Base-by-base conservation (phyloP, 208 protist genomes). In the Crithidia fasciculata region DNA sequence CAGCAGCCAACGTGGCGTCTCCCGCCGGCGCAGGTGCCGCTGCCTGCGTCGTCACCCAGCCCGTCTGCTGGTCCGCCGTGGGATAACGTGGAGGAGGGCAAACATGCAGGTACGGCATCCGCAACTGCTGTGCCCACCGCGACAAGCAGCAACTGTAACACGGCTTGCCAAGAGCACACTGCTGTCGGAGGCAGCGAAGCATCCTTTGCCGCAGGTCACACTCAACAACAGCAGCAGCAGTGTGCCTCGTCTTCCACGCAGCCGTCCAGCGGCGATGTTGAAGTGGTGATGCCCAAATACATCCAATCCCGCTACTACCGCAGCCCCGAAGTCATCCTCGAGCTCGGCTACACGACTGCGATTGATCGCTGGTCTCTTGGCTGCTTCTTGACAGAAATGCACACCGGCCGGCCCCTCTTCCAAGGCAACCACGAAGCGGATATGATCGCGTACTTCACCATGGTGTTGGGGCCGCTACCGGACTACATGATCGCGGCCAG, bases 281-380 rank as follows among this genome's bases (percentile, higher is more conserved):
- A 75, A 6, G 61, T 72, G 4, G 44, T 74, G n/a, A 76, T 82
- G 78, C 78, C 78, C 45, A 82, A 75, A 47, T 83, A 82, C 76
- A 99, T 99, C 45, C 98, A 99, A 85, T 95, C 85, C 13, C 91
- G 98, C 66, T 99, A 98, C 86, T 99, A 99, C 78, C 98, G 99
- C 73, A 97, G 93, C 69, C 94, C 93, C 0, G 99, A 90, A 97
- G 98, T 99, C 16, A 90, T 99, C 18, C 86, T 99, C 12, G 98
- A 98, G 62, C 79, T 98, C 10, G 84, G 88, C 44, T 99, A 99
- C 87, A 89, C 83, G 12, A 91, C 80, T 18, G 74, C 91, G 4
- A 99, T 99, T 69, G 99, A 99, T 81, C 99, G 99, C 76, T 99
- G 99, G 99, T 97, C 86, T 8, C 82, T 99, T 7, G 99, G 97